These are phyloP conservation scores for Epichloe sibirici DNA, from an alignment of 2,329 filamentous ascomycete genomes.

Conservation along the genomic window DNA sequence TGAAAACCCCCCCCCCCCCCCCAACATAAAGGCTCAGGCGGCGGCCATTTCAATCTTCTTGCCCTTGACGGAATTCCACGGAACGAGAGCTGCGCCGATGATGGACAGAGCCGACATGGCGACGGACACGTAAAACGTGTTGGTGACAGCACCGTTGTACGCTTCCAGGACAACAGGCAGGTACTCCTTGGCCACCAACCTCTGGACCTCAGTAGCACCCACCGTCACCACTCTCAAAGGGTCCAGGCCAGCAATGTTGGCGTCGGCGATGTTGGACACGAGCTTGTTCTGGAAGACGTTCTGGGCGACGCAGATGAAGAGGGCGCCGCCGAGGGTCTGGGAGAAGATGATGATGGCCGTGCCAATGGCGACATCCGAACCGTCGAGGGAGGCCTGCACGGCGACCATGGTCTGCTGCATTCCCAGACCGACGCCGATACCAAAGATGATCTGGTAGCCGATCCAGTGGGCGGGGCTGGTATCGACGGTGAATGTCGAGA, in stretches of 20 bases:
- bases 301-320: slow-evolving; percentile 40
- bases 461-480: slow-evolving; percentile 14
- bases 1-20: too few species aligned
- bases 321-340: slow-evolving; percentile 29
- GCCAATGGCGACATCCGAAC: slow-evolving; percentile 32
- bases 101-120: slow-evolving; percentile 5
- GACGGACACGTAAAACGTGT: slow-evolving; percentile 6
- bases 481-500: slow-evolving; percentile 24
- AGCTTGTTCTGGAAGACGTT: slow-evolving; percentile 38
- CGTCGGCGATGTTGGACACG: slow-evolving; percentile 3
- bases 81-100: slow-evolving; percentile 2
- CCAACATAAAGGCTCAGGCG: not conserved
- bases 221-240: not conserved
- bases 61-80: slow-evolving; percentile 8
- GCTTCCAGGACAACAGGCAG: slow-evolving; percentile 3
- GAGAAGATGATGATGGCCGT: slow-evolving; percentile 34
- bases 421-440: slow-evolving; percentile 29
- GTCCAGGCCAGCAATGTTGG: slow-evolving; percentile 4
- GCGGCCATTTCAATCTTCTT: slow-evolving; percentile 7
- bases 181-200: slow-evolving; percentile 2
- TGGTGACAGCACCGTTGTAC: slow-evolving; percentile 6
- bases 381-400: slow-evolving; percentile 30
- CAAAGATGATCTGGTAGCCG: slow-evolving; percentile 26
- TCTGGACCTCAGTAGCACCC: slow-evolving; percentile 5
- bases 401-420: slow-evolving; percentile 34